Evolutionary conservation across 1,284 basidiomycete genomes (phyloP), one percentile per base, ranked within the genome.

Genomic region (Athelia sp.): DNA sequence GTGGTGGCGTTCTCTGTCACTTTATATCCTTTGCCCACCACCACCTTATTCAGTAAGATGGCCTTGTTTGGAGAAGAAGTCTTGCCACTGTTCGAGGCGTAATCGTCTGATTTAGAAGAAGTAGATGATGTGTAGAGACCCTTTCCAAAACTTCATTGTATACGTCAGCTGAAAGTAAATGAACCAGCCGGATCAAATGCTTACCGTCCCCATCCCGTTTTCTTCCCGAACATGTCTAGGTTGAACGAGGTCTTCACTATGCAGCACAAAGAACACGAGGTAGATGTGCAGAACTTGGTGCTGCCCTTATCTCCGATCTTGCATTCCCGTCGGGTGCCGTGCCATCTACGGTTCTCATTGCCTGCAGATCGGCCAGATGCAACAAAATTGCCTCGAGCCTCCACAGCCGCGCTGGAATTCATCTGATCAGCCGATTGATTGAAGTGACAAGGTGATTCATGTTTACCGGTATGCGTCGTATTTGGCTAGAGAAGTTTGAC

Each of bases 71-170:
- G 58, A 0, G 80, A 82, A 40, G 70, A 66, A 53, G 68, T 72
- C 44, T 71, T 68, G n/a, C n/a, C n/a, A n/a, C n/a, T n/a, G 52
- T 83, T 84, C 40, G 65, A 68, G 15, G 80, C 79, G 57, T 84
- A 85, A 59, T 84, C 81, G 49, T 84, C 79, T 18, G 82, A 79
- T 74, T 85, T 82, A 14, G 83, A 81, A 19, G 79, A 76, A 10
- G 79, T 80, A 1, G 78, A 74, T 2, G 78, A 79, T 3, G 79
- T 79, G 58, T 82, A 81, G 32, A 81, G 76, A 15, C 79, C 78
- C 44, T 71, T 74, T 35, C 83, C 83, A 48, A 84, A 84, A 52
- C 81, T 81, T 50, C 26, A 29, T 29, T 3, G 15, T 15, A 29
- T 34, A 50, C 15, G 24, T 22, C 31, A 54, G 43, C 29, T 14